phyloP scores from a whole-genome alignment of 371 early-diverging fungal genomes.

The Dichotomocladium elegans region DNA sequence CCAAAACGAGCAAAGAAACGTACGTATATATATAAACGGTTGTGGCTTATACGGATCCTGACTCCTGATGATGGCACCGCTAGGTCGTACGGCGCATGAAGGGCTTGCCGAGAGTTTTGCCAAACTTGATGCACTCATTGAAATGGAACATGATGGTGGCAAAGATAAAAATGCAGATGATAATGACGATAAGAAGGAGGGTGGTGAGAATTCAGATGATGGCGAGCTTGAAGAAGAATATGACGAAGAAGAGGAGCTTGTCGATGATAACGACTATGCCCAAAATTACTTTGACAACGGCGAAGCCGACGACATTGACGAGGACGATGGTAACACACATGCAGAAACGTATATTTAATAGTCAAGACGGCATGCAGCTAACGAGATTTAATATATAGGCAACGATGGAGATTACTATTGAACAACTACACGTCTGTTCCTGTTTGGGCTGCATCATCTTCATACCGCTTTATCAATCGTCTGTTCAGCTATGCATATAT shows the following conservation, averaged over 20 bases:
- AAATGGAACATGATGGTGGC: constrained; percentile 25
- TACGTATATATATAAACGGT: constrained; percentile 18
- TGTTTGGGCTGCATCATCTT: too few species aligned
- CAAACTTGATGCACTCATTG: constrained; percentile 31
- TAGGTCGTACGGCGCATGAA: too few species aligned
- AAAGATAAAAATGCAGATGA: constrained; percentile 24
- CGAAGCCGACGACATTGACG: constrained; percentile 46
- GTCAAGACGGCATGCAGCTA: too few species aligned
- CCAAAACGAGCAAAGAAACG: constrained; percentile 36
- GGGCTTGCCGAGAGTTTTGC: too few species aligned
- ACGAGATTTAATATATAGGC: too few species aligned
- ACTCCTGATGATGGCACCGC: too few species aligned
- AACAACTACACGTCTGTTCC: too few species aligned
- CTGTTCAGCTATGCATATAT: too few species aligned
- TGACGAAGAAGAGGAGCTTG: constrained; percentile 52
- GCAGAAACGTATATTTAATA: background rate
- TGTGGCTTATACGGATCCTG: too few species aligned
- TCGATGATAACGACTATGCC: constrained; percentile 51
- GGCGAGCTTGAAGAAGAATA: constrained; percentile 23
- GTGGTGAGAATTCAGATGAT: constrained; percentile 24
- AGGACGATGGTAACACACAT: constrained; percentile 34
- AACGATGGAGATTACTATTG: too few species aligned
- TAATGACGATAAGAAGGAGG: constrained; percentile 27
- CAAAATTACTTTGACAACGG: constrained; percentile 57
- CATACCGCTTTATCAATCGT: too few species aligned